Conservation (phyloP, 352 stramenopile species). For the Phytophthora crassamura region DNA sequence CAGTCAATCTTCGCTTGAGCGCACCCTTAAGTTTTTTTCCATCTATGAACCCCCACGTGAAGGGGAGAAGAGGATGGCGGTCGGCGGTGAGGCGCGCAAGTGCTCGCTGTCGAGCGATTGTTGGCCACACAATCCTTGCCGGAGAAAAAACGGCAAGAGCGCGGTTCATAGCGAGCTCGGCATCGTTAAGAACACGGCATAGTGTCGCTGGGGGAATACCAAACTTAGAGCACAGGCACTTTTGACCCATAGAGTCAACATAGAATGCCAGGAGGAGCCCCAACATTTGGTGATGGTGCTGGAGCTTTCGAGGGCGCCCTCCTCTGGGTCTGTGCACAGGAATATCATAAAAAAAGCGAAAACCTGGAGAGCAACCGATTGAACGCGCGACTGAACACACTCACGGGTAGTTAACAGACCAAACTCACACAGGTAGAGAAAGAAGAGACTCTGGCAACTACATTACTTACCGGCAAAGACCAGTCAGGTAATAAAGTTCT, state of each 20-base stretch:
- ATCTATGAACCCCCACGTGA: conserved; percentile 18
- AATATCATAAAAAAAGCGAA: neutral
- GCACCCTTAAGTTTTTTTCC: conserved; percentile 11
- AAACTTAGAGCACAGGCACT: conserved; percentile 11
- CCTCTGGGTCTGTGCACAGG: neutral
- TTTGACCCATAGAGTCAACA: neutral
- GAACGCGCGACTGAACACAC: neutral
- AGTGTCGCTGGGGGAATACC: conserved; percentile 8
- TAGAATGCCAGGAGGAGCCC: conserved; percentile 24
- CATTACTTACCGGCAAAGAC: no score
- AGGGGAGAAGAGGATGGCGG: conserved; percentile 4
- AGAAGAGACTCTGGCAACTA: no score
- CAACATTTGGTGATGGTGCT: conserved; percentile 12
- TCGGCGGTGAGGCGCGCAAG: no score
- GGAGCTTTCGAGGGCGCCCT: conserved; percentile 9
- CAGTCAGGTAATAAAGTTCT: no score
- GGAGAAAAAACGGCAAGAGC: neutral
- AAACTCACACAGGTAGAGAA: no score
- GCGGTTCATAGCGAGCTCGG: neutral
- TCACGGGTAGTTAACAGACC: neutral
- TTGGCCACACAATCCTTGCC: neutral
- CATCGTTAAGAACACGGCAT: neutral
- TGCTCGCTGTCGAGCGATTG: neutral
- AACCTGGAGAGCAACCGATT: neutral
- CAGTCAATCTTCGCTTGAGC: no score